Percentiles rank a stretch among this genome's conserved stretches.
Conservation (phyloP, 306 rosid species). For the Lithocarpus polystachyus region DNA sequence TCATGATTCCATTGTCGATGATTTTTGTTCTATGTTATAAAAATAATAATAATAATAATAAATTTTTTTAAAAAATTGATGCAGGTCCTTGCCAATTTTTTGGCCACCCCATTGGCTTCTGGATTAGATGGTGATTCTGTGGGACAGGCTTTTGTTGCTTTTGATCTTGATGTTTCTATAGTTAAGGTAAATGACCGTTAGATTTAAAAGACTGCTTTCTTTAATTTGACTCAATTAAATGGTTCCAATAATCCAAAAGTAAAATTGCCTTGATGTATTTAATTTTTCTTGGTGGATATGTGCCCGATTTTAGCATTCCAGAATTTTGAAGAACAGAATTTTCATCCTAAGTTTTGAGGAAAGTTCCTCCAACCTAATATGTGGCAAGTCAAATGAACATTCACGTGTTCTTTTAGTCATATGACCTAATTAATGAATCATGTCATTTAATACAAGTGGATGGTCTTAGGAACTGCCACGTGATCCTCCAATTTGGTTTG, state of each 20-base stretch:
- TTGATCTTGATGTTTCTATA: conserved; percentile 81
- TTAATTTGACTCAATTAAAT: neutral
- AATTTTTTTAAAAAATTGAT: neutral
- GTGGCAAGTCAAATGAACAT: too few relatives aligned
- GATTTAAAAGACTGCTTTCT: neutral
- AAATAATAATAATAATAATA: too few relatives aligned
- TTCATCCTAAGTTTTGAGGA: too few relatives aligned
- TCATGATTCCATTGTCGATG: conserved; percentile 23
- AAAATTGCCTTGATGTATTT: too few relatives aligned
- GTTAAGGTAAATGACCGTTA: conserved; percentile 65
- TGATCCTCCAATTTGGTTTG: too few relatives aligned
- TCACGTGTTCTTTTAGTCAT: too few relatives aligned
- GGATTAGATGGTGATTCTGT: conserved; percentile 53
- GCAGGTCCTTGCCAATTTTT: conserved; percentile 94
- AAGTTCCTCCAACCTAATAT: too few relatives aligned
- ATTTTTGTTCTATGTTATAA: conserved; percentile 5
- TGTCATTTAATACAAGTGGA: too few relatives aligned
- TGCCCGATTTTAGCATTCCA: neutral
- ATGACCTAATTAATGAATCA: too few relatives aligned
- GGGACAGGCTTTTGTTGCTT: conserved; percentile 80
- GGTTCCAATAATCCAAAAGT: neutral
- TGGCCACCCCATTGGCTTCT: conserved; percentile 74
- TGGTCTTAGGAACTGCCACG: too few relatives aligned
- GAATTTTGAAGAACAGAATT: too few relatives aligned
- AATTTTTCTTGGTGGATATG: neutral